Percentiles rank a stretch among this genome's conserved stretches.
phyloP scores from a whole-genome alignment of 73 alveolate genomes.

The Paramecium caudatum region DNA sequence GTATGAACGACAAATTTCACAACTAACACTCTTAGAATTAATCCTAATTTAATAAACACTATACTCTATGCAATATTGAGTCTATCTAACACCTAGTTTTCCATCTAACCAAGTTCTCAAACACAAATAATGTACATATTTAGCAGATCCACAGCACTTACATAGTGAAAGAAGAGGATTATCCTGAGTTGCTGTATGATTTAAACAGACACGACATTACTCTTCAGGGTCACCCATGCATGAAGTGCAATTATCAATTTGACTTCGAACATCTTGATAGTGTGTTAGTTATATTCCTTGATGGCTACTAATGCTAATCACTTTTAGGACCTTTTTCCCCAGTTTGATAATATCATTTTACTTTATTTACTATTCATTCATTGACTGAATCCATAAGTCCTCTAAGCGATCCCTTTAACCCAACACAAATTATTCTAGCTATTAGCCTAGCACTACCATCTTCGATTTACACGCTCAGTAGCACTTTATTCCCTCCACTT shows the following conservation, averaged over 20 bases:
- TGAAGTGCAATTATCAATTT: conserved; percentile 13
- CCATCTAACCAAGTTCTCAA: conserved; percentile 85
- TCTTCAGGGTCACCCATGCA: background rate
- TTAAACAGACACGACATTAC: conserved; percentile 76
- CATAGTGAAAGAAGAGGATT: conserved; percentile 95
- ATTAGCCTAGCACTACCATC: conserved; percentile 28
- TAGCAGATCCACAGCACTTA: conserved; percentile 92
- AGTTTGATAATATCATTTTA: conserved; percentile 50
- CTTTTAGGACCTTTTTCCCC: conserved; percentile 47
- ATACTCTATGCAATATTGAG: conserved; percentile 34
- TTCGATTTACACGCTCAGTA: conserved; percentile 1
- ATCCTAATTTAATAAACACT: background rate
- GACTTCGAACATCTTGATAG: conserved; percentile 18
- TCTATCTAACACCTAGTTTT: conserved; percentile 78
- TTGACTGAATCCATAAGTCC: conserved; percentile 37
- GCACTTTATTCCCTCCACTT: background rate
- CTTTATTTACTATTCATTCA: conserved; percentile 46
- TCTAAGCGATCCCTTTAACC: background rate
- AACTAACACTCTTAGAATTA: conserved; percentile 51
- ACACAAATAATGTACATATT: conserved; percentile 90
- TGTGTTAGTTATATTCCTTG: background rate
- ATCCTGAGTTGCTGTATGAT: conserved; percentile 35
- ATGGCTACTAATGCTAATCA: conserved; percentile 16
- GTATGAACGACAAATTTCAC: conserved; percentile 59
- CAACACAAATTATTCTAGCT: conserved; percentile 27